phyloP scores from a whole-genome alignment of 1,284 basidiomycete species.

The Rhodotorula sp. region DNA sequence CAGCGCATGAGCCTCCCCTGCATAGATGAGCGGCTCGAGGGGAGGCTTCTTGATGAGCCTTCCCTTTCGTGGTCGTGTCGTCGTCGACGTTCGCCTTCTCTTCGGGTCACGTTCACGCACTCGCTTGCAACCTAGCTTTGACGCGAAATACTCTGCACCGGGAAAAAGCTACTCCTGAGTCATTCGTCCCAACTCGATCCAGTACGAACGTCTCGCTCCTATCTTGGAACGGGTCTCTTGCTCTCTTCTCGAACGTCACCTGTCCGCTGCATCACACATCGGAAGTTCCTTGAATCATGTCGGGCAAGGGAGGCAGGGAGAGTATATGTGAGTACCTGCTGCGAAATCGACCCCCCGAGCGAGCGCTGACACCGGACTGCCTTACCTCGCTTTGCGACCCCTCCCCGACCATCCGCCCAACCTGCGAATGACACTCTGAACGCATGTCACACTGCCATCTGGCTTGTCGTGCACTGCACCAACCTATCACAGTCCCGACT shows the following conservation, averaged over 20 bases:
- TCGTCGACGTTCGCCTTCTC: no score
- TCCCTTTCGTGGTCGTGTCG: no score
- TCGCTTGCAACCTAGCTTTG: no score
- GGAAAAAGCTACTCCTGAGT: no score
- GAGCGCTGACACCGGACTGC: background rate
- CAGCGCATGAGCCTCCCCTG: no score
- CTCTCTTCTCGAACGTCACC: background rate
- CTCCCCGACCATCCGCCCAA: background rate
- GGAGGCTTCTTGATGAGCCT: no score
- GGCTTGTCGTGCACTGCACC: no score
- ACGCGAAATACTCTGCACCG: background rate
- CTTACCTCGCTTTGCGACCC: background rate
- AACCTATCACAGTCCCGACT: constrained; percentile 42
- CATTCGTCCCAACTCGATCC: no score
- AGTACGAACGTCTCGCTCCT: no score
- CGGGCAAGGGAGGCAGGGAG: background rate
- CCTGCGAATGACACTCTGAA: background rate
- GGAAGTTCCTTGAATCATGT: background rate
- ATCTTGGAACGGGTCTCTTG: background rate
- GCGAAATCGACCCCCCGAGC: no score
- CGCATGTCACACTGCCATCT: background rate
- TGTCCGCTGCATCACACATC: background rate
- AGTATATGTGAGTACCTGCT: background rate
- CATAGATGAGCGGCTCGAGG: no score
- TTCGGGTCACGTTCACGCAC: no score